These are phyloP conservation scores for Aspergillus latus DNA, from an alignment of 2,329 filamentous ascomycete genomes.

Conservation along the genomic window DNA sequence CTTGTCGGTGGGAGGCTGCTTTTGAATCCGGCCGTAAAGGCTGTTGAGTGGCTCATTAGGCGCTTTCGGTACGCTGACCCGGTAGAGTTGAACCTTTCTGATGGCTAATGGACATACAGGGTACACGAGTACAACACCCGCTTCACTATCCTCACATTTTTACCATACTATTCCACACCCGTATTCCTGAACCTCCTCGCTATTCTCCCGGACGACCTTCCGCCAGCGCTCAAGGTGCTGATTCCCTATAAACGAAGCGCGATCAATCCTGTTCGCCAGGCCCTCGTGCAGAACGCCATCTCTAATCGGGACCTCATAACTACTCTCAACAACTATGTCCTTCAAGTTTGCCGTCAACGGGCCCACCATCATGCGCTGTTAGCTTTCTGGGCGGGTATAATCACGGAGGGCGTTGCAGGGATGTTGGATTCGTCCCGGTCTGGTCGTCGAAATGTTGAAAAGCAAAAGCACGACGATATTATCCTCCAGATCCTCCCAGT, in stretches of 20 bases:
- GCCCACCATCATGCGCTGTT: constrained; percentile 76
- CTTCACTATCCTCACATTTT: constrained; percentile 75
- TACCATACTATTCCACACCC: constrained; percentile 86
- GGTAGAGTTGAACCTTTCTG: background rate
- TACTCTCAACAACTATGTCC: constrained; percentile 73
- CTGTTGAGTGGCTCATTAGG: constrained; percentile 91
- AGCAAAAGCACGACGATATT: constrained; percentile 75
- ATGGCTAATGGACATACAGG: constrained; percentile 48
- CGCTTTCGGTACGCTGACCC: constrained; percentile 69
- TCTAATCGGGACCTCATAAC: constrained; percentile 75
- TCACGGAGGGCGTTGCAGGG: constrained; percentile 79
- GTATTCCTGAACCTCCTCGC: constrained; percentile 83
- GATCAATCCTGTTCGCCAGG: constrained; percentile 72
- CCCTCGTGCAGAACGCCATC: constrained; percentile 79
- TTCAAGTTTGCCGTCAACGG: constrained; percentile 68
- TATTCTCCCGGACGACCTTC: constrained; percentile 73
- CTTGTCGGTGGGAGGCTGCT: constrained; percentile 74
- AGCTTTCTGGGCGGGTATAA: constrained; percentile 87
- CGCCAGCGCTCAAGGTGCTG: constrained; percentile 77
- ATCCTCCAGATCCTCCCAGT: constrained; percentile 68
- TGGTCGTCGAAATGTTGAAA: constrained; percentile 72
- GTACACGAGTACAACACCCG: constrained; percentile 89
- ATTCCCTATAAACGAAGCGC: constrained; percentile 79
- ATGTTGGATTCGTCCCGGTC: constrained; percentile 77
- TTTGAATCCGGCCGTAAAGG: constrained; percentile 83